Evolutionary conservation across 345 rosid genomes (phyloP).

Genomic region (Psidium friedrichsthalianum): DNA sequence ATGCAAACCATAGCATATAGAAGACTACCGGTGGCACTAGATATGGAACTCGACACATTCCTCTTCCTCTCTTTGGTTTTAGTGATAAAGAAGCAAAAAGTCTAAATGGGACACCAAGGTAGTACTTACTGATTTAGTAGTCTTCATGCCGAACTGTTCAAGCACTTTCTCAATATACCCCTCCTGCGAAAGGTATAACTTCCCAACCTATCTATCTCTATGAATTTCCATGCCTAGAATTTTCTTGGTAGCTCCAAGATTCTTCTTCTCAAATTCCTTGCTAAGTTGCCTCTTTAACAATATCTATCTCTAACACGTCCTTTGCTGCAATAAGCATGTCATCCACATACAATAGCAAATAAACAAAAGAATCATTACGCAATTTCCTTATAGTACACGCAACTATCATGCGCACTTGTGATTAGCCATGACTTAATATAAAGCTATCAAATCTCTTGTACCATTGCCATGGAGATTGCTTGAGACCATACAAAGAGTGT

Average conservation of each 20-base stretch:
- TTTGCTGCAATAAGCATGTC: not conserved
- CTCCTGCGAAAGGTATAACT: not conserved
- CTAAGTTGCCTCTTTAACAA: not conserved
- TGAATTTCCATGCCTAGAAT: not conserved
- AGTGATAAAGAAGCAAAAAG: not conserved
- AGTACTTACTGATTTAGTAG: not conserved
- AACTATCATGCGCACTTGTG: not conserved
- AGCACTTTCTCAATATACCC: not conserved
- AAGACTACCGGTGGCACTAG: not conserved
- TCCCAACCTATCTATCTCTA: accelerated
- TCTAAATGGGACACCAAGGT: not conserved
- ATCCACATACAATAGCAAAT: not conserved
- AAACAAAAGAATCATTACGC: not conserved
- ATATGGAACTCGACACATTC: not conserved
- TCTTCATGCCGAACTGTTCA: not conserved
- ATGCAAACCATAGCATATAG: not conserved
- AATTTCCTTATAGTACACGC: not conserved
- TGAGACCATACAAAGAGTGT: not conserved
- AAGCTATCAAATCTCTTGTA: not conserved
- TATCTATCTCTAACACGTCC: not conserved
- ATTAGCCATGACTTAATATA: not conserved
- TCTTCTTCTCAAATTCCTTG: not conserved
- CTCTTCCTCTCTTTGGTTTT: not conserved
- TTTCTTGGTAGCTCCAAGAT: not conserved
- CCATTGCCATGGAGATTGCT: not conserved